Evolutionary conservation across 345 rosid genomes (phyloP).

Genomic region (Streptanthus diversifolius): DNA sequence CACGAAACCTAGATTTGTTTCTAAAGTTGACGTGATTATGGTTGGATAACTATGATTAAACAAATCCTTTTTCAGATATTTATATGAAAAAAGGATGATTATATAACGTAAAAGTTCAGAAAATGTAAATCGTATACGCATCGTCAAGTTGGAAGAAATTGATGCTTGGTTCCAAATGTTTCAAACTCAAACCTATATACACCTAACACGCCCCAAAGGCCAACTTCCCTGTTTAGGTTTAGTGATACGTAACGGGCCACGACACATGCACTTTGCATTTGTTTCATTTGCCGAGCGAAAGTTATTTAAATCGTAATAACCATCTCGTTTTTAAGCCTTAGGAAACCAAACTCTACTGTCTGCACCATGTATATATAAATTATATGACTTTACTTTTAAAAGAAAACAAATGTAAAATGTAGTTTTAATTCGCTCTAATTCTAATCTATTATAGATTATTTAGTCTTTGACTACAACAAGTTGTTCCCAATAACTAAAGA

Average conservation of each 20-base stretch:
- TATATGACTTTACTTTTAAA: too few relatives aligned
- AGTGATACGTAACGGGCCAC: slow-evolving; percentile 15
- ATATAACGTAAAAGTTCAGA: background rate
- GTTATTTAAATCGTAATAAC: background rate
- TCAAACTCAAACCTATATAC: slow-evolving; percentile 1
- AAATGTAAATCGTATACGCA: slow-evolving; percentile 11
- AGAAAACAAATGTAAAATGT: too few relatives aligned
- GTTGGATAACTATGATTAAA: background rate
- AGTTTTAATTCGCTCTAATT: background rate
- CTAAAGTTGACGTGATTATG: background rate
- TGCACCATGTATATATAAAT: too few relatives aligned
- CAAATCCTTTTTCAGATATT: background rate
- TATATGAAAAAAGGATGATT: background rate
- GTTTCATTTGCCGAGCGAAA: background rate
- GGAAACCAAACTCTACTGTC: background rate
- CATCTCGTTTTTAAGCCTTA: background rate
- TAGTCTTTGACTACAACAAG: background rate
- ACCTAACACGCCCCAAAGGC: slow-evolving; percentile 12
- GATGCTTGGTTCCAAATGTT: slow-evolving; percentile 20
- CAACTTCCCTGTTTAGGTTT: background rate
- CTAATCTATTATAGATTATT: background rate
- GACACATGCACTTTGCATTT: background rate
- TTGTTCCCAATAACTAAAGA: background rate
- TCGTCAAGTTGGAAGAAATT: slow-evolving; percentile 19
- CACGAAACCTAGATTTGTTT: background rate